Percentiles rank a stretch among this genome's conserved stretches.
These are phyloP conservation scores for Neurospora sp. DNA, from an alignment of 495 filamentous ascomycete genomes.

Conservation along the genomic window DNA sequence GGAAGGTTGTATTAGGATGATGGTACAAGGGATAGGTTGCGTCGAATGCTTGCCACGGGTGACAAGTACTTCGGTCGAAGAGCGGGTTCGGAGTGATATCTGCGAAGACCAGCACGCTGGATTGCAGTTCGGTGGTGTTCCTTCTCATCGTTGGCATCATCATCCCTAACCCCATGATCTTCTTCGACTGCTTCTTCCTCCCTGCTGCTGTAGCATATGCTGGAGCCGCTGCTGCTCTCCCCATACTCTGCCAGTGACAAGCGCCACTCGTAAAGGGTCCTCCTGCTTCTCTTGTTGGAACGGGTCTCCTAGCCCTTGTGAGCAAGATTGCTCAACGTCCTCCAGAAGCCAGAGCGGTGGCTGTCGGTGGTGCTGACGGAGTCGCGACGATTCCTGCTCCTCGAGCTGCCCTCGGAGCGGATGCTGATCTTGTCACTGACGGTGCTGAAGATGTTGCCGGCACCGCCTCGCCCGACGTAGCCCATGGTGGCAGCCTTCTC, in stretches of 20 bases:
- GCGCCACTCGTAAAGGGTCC: background rate
- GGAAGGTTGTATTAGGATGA: background rate
- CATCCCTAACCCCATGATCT: background rate
- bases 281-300: background rate
- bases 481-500: conserved; percentile 47
- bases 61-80: background rate
- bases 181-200: background rate
- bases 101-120: background rate
- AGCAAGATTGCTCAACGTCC: conserved; percentile 12
- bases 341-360: conserved; percentile 16
- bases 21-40: background rate
- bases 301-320: conserved; percentile 1
- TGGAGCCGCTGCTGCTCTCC: background rate
- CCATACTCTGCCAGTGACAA: background rate
- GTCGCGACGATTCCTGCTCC: conserved; percentile 22
- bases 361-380: conserved; percentile 21
- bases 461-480: conserved; percentile 81
- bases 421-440: conserved; percentile 7
- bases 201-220: background rate
- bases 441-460: conserved; percentile 58
- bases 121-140: background rate
- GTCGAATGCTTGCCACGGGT: background rate
- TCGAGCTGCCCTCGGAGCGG: conserved; percentile 12
- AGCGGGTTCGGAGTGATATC: background rate
- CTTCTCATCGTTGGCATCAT: background rate